A percentile compares a stretch with the other conserved stretches of the same genome.
These are phyloP conservation scores for Mrakia blollopis DNA, from an alignment of 768 basidiomycete species.

Conservation along the genomic window DNA sequence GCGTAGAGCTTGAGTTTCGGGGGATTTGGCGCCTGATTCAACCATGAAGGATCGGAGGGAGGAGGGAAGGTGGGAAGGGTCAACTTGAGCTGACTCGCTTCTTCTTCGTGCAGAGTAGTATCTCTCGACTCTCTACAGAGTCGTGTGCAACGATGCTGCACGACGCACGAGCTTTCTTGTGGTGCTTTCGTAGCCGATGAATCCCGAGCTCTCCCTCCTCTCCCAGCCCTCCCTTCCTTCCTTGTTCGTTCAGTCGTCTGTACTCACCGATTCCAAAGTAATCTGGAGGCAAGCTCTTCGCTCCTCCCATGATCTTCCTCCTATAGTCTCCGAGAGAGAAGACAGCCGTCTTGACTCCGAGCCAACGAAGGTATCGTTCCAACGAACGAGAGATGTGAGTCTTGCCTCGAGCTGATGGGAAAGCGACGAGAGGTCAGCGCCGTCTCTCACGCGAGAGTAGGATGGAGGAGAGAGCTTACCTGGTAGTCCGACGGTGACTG, in stretches of 20 bases:
- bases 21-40: constrained; percentile 53
- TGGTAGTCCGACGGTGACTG: constrained; percentile 86
- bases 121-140: no score
- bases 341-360: constrained; percentile 92
- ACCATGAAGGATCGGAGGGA: background rate
- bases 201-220: background rate
- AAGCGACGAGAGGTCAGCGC: background rate
- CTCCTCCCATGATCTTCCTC: constrained; percentile 78
- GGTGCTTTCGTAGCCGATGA: background rate
- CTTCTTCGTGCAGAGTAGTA: no score
- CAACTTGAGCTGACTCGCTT: no score
- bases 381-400: constrained; percentile 93
- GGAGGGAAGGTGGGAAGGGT: no score
- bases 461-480: constrained; percentile 37
- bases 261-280: constrained; percentile 76
- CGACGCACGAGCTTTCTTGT: background rate
- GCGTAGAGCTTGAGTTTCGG: constrained; percentile 73
- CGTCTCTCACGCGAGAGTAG: background rate
- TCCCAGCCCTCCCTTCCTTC: background rate
- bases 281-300: constrained; percentile 80
- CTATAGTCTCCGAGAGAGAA: constrained; percentile 94
- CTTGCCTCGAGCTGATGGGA: constrained; percentile 68
- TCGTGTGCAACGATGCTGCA: no score
- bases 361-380: constrained; percentile 97
- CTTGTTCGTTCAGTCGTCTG: no score